phyloP scores from a whole-genome alignment of 2,329 filamentous ascomycete species.

The Aureobasidium vineae region DNA sequence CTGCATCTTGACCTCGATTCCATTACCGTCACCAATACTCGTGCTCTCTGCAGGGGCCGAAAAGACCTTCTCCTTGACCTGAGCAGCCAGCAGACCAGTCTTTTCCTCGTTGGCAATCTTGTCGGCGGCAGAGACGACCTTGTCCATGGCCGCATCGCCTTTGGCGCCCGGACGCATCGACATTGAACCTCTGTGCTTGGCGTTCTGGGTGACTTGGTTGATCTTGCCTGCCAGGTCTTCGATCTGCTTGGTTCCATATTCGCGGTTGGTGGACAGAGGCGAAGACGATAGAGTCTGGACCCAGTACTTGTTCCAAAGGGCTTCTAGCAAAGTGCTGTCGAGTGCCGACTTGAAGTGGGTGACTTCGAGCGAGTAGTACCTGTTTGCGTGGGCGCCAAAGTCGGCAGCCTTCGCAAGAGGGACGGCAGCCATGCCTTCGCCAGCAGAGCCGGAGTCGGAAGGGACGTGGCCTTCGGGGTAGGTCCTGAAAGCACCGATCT shows the following conservation, averaged over 20 bases:
- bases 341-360: conserved; percentile 93
- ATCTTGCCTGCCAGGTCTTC: conserved; percentile 83
- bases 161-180: conserved; percentile 32
- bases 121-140: conserved; percentile 60
- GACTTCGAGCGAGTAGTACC: conserved; percentile 89
- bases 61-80: conserved; percentile 65
- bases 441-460: conserved; percentile 40
- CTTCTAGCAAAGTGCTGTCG: conserved; percentile 79
- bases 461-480: conserved; percentile 73
- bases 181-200: conserved; percentile 33
- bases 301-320: conserved; percentile 99
- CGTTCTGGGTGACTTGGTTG: conserved; percentile 44
- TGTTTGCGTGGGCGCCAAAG: conserved; percentile 86
- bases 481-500: conserved; percentile 95
- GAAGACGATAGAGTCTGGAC: conserved; percentile 91
- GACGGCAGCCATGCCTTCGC: conserved; percentile 66
- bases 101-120: conserved; percentile 62
- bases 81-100: conserved; percentile 60
- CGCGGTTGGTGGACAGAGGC: conserved; percentile 85
- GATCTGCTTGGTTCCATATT: conserved; percentile 91
- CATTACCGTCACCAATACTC: conserved; percentile 26
- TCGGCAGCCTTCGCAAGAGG: conserved; percentile 93
- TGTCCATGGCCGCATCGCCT: conserved; percentile 55
- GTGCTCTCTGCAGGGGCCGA: conserved; percentile 30
- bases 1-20: conserved; percentile 28